A percentile compares a stretch with the other conserved stretches of the same genome.
These are phyloP conservation scores for Chionographis japonica DNA, from an alignment of 106 monocot species.

Conservation along the genomic window DNA sequence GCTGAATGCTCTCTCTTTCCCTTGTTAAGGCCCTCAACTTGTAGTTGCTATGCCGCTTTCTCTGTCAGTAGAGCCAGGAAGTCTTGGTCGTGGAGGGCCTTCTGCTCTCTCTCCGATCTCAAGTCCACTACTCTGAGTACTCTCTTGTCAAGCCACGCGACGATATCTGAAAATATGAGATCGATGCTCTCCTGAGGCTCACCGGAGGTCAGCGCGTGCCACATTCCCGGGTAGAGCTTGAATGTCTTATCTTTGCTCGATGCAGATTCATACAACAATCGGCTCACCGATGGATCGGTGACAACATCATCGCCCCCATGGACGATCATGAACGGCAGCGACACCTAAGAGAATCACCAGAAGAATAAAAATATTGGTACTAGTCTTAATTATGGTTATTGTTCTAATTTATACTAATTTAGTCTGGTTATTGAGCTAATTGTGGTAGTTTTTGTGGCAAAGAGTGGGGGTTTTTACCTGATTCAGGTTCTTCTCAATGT, in stretches of 20 bases:
- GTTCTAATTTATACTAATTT: not conserved
- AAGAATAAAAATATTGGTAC: not conserved
- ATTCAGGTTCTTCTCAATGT: constrained; percentile 40
- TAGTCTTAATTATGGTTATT: too few relatives aligned
- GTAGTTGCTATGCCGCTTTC: not conserved
- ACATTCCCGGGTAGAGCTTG: constrained; percentile 76
- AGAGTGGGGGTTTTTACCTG: constrained; percentile 12
- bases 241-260: constrained; percentile 53
- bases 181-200: constrained; percentile 60
- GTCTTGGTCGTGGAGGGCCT: constrained; percentile 7
- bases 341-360: constrained; percentile 19
- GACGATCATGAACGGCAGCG: constrained; percentile 67
- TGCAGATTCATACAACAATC: constrained; percentile 34
- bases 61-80: not conserved
- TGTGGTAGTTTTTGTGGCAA: too few relatives aligned
- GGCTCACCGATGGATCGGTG: constrained; percentile 59
- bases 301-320: constrained; percentile 67
- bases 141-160: constrained; percentile 52
- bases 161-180: constrained; percentile 55
- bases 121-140: not conserved
- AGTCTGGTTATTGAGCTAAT: not conserved
- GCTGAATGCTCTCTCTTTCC: too few relatives aligned
- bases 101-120: constrained; percentile 20
- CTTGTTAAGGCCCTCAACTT: too few relatives aligned
- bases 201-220: constrained; percentile 73